A percentile compares a stretch with the other conserved stretches of the same genome.
These are phyloP conservation scores for Yamadazyma dushanensis DNA, from an alignment of 1,139 yeast genomes.

Conservation along the genomic window DNA sequence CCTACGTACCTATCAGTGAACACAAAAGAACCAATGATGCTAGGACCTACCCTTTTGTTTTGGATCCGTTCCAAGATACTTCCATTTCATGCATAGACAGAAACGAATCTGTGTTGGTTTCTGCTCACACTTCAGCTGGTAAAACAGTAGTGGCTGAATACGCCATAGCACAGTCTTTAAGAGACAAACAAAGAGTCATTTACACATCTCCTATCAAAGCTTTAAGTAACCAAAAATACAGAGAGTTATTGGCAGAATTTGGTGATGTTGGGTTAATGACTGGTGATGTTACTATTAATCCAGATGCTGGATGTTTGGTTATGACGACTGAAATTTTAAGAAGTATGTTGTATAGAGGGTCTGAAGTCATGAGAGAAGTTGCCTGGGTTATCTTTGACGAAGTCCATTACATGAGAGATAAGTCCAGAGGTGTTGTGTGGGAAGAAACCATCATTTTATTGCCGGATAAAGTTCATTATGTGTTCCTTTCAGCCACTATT, in stretches of 20 bases:
- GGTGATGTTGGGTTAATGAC: slow-evolving; percentile 98
- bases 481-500: slow-evolving; percentile 90
- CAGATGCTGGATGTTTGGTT: slow-evolving; percentile 94
- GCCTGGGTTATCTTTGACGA: slow-evolving; percentile 97
- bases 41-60: slow-evolving; percentile 82
- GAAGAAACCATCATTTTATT: slow-evolving; percentile 95
- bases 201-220: slow-evolving; percentile 98
- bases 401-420: slow-evolving; percentile 94
- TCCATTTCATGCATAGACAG: slow-evolving; percentile 93
- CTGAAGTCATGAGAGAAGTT: slow-evolving; percentile 94
- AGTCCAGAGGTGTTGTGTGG: slow-evolving; percentile 98
- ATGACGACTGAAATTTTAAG: slow-evolving; percentile 97
- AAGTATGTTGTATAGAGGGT: slow-evolving; percentile 90
- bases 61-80: slow-evolving; percentile 96
- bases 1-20: slow-evolving; percentile 83
- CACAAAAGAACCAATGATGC: slow-evolving; percentile 78
- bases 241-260: slow-evolving; percentile 89
- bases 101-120: slow-evolving; percentile 92
- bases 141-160: slow-evolving; percentile 98
- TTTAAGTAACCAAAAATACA: slow-evolving; percentile 89
- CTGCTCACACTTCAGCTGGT: slow-evolving; percentile 99
- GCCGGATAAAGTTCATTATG: slow-evolving; percentile 91
- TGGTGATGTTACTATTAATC: slow-evolving; percentile 96
- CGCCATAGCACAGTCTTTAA: slow-evolving; percentile 91
- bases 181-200: slow-evolving; percentile 90